Percentiles rank a stretch among this genome's conserved stretches.
phyloP scores from a whole-genome alignment of 2,329 filamentous ascomycete genomes.

The Aaosphaeria arxii region DNA sequence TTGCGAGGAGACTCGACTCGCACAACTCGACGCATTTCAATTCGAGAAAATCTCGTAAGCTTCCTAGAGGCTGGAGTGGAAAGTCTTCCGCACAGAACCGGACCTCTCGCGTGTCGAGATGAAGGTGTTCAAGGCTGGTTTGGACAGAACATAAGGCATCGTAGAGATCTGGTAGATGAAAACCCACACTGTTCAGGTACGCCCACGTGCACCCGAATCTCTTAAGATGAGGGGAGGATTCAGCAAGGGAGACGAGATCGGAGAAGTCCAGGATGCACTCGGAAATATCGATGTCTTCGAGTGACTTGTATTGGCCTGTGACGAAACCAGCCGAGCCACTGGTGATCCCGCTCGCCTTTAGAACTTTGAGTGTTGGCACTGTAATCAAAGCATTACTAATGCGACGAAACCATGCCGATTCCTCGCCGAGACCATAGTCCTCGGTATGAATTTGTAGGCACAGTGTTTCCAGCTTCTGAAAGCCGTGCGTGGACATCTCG shows the following conservation, averaged over 20 bases:
- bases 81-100: not conserved
- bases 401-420: conserved; percentile 2
- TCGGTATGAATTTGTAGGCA: conserved; percentile 14
- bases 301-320: conserved; percentile 1
- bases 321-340: not conserved
- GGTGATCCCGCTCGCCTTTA: conserved; percentile 12
- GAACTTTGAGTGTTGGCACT: conserved; percentile 8
- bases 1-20: conserved; percentile 7
- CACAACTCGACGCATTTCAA: conserved; percentile 12
- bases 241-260: conserved; percentile 6
- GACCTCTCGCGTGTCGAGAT: conserved; percentile 3
- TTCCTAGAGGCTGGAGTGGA: not conserved
- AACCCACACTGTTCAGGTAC: not conserved
- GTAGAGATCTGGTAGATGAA: conserved; percentile 6
- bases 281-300: conserved; percentile 18
- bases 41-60: conserved; percentile 3
- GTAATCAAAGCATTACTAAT: conserved; percentile 7
- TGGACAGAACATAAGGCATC: conserved; percentile 10
- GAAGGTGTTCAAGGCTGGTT: conserved; percentile 10
- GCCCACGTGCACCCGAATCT: conserved; percentile 22
- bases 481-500: conserved; percentile 1
- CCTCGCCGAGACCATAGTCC: not conserved
- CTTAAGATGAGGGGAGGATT: conserved; percentile 12
- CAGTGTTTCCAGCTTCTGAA: conserved; percentile 13
- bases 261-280: conserved; percentile 11